Percentiles rank a stretch among this genome's conserved stretches.
Evolutionary conservation across 345 rosid genomes (phyloP).

Genomic region (Fremontodendron californicum): DNA sequence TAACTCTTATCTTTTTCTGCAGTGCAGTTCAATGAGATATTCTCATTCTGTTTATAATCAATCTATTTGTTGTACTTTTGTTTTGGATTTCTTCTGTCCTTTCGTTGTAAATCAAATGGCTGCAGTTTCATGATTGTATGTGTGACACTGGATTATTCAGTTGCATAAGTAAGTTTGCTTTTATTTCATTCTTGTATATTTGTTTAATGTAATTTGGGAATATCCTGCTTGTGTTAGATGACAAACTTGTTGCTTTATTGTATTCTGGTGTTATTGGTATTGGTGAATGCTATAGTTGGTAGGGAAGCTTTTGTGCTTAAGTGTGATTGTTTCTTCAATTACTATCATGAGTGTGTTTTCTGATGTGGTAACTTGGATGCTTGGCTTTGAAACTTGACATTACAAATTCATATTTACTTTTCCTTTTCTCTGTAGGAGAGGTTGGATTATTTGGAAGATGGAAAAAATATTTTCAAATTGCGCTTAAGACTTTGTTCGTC

Average conservation of each 20-base stretch:
- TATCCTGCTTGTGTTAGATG: neutral
- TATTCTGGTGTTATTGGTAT: neutral
- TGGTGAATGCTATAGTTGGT: constrained; percentile 2
- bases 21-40: constrained; percentile 5
- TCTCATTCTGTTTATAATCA: constrained; percentile 1
- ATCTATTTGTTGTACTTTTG: neutral
- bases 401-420: constrained; percentile 4
- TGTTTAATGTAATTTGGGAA: neutral
- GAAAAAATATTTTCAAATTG: constrained; percentile 77
- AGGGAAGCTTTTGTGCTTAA: neutral
- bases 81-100: neutral
- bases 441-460: constrained; percentile 95
- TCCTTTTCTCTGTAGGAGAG: constrained; percentile 60
- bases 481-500: constrained; percentile 93
- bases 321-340: neutral
- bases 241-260: neutral
- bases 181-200: neutral
- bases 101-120: neutral
- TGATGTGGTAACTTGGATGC: neutral
- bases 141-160: neutral
- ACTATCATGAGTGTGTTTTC: neutral
- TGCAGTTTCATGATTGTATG: neutral
- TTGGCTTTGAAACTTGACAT: neutral
- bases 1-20: neutral
- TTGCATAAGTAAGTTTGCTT: neutral